Base-by-base conservation (phyloP, 163 green algal genomes). In the Coccomyxa subellipsoidea region DNA sequence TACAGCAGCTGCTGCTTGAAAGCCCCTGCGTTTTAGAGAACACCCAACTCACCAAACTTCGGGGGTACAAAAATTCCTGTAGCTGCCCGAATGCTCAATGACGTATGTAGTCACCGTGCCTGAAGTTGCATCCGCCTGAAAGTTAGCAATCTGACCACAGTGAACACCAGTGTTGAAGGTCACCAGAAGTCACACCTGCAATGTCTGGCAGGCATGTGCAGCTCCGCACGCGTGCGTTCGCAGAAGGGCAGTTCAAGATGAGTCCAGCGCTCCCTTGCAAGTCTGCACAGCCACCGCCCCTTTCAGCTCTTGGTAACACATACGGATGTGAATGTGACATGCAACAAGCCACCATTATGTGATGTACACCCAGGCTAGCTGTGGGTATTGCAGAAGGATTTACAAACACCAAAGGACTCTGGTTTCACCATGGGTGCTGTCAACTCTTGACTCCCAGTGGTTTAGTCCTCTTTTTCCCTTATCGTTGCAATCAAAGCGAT, bases 1-100 rank as follows among this genome's bases (percentile, higher is more conserved):
- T 81, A 90, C 15, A 90, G 77, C 35, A 77, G 80, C 40, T 71
- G 76, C 9, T 76, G 36, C 27, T 84, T 82, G 79, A 90, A 86
- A 23, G 66, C 66, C 27, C 66, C 66, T 66, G 47, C 47, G 18
- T 18, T 29, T 29, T 12, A 29, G 12, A 66, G 12, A 66, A 66
- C 18, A 29, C 47, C 18, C 47, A 66, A 29, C 18, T 66, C 47
- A 66, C 47, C 47, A 66, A 66, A 66, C 47, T 29, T 18, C 18
- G 47, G 18, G 47, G 18, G 47, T 12, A 66, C 12, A 66, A 66
- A 18, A 66, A 66, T 29, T 29, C 47, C 12, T 18, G 12, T 29
- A 12, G 18, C 47, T 66, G 47, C 47, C 47, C 12, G 47, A 18
- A 66, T 66, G 47, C 18, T 18, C 12, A 18, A 66, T 12, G 47